phyloP scores from a whole-genome alignment of 805 yeast species.

The Metschnikowia borealis region DNA sequence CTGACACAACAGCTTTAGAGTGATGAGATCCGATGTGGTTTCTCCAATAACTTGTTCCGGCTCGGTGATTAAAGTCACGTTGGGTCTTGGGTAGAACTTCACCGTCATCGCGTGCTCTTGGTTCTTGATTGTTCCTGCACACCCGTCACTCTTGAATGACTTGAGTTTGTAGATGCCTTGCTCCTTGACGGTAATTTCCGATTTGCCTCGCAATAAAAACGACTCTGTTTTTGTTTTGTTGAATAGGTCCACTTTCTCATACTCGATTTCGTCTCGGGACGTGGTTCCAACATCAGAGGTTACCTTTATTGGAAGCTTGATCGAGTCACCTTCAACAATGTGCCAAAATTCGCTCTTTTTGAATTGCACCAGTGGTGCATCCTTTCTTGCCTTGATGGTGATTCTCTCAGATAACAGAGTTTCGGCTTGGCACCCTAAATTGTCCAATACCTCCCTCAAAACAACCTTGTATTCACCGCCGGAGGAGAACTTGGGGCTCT shows the following conservation, averaged over 20 bases:
- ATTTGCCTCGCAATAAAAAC: constrained; percentile 9
- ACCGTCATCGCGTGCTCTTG: constrained; percentile 17
- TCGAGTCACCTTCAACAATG: constrained; percentile 59
- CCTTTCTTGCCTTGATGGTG: constrained; percentile 62
- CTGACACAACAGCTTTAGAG: constrained; percentile 31
- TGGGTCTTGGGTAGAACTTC: constrained; percentile 23
- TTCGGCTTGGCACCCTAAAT: constrained; percentile 74
- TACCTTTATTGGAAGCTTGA: constrained; percentile 51
- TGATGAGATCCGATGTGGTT: constrained; percentile 10
- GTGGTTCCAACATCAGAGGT: constrained; percentile 31
- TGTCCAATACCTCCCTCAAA: constrained; percentile 64
- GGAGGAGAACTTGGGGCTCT: constrained; percentile 49
- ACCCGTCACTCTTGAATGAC: constrained; percentile 40
- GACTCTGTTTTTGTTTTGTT: constrained; percentile 10
- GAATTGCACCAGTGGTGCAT: constrained; percentile 51
- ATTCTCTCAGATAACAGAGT: constrained; percentile 58
- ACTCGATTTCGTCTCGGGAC: constrained; percentile 29
- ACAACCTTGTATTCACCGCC: constrained; percentile 76
- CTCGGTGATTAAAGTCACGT: constrained; percentile 12
- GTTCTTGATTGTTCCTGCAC: constrained; percentile 37
- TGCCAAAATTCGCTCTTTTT: constrained; percentile 22
- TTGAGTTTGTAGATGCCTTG: constrained; percentile 43
- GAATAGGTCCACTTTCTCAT: constrained; percentile 23
- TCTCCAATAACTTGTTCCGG: constrained; percentile 14
- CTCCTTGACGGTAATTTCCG: constrained; percentile 26